Percentiles rank a stretch among this genome's conserved stretches.
These are phyloP conservation scores for Cucumis melo DNA, from an alignment of 306 rosid genomes.

Conservation along the genomic window DNA sequence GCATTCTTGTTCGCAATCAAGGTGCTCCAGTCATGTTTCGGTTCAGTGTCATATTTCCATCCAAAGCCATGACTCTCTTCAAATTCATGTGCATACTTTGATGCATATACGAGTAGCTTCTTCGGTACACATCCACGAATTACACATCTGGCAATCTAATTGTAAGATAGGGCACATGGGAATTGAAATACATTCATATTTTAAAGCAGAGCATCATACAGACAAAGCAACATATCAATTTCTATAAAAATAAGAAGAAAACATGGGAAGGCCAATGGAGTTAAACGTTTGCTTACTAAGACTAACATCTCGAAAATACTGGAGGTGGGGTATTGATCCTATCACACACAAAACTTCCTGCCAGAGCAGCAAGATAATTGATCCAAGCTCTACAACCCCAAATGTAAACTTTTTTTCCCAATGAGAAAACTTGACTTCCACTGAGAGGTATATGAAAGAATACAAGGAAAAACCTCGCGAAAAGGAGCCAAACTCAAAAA, in stretches of 20 bases:
- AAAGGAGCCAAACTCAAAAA: too few species aligned
- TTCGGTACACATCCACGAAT: slow-evolving; percentile 98
- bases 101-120: slow-evolving; percentile 69
- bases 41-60: slow-evolving; percentile 77
- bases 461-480: too few species aligned
- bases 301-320: too few species aligned
- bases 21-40: slow-evolving; percentile 90
- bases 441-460: too few species aligned
- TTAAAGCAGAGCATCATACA: not conserved
- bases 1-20: slow-evolving; percentile 91
- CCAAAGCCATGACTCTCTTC: slow-evolving; percentile 93
- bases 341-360: not conserved
- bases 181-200: not conserved
- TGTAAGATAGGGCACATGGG: not conserved
- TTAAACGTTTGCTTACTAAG: too few species aligned
- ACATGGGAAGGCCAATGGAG: not conserved
- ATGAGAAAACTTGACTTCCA: too few species aligned
- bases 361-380: not conserved
- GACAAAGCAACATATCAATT: not conserved
- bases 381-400: not conserved
- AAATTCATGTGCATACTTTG: slow-evolving; percentile 79
- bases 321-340: too few species aligned
- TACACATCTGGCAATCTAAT: slow-evolving; percentile 53
- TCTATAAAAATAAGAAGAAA: not conserved
- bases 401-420: too few species aligned